A percentile compares a stretch with the other conserved stretches of the same genome.
These are phyloP conservation scores for Arthroderma sp. DNA, from an alignment of 2,329 filamentous ascomycete species.

Conservation along the genomic window DNA sequence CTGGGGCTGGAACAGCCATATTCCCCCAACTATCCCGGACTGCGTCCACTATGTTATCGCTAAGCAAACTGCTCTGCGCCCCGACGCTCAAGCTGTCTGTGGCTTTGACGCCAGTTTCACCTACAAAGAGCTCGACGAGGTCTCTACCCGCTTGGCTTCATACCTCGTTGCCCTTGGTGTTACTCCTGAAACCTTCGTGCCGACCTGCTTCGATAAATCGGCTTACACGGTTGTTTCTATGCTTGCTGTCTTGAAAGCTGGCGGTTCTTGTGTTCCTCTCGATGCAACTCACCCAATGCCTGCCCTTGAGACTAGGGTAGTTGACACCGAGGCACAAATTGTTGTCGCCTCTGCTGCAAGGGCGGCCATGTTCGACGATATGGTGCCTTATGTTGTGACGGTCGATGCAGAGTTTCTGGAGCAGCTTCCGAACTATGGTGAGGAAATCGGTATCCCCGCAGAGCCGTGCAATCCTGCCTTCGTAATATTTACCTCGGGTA, in stretches of 20 bases:
- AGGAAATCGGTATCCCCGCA: constrained; percentile 32
- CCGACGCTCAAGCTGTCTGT: constrained; percentile 16
- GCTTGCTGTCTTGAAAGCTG: constrained; percentile 16
- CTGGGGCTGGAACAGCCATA: constrained; percentile 22
- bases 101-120: constrained; percentile 18
- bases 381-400: constrained; percentile 30
- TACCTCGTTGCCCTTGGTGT: constrained; percentile 13
- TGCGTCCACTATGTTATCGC: constrained; percentile 23
- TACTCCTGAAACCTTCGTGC: constrained; percentile 12
- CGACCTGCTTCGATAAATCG: constrained; percentile 16
- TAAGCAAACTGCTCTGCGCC: constrained; percentile 16
- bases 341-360: constrained; percentile 30
- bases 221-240: constrained; percentile 15
- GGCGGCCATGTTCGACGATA: constrained; percentile 31
- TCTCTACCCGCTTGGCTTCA: constrained; percentile 15
- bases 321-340: constrained; percentile 30
- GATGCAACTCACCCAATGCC: constrained; percentile 24
- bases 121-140: constrained; percentile 15
- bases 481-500: constrained; percentile 71
- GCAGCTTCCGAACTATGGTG: constrained; percentile 5
- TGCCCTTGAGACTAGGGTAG: constrained; percentile 28
- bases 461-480: constrained; percentile 65
- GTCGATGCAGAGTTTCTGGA: constrained; percentile 16
- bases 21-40: constrained; percentile 17
- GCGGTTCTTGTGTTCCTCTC: constrained; percentile 13